Percentiles rank a stretch among this genome's conserved stretches.
phyloP scores from a whole-genome alignment of 2,329 filamentous ascomycete species.

The Fusarium dlaminii region DNA sequence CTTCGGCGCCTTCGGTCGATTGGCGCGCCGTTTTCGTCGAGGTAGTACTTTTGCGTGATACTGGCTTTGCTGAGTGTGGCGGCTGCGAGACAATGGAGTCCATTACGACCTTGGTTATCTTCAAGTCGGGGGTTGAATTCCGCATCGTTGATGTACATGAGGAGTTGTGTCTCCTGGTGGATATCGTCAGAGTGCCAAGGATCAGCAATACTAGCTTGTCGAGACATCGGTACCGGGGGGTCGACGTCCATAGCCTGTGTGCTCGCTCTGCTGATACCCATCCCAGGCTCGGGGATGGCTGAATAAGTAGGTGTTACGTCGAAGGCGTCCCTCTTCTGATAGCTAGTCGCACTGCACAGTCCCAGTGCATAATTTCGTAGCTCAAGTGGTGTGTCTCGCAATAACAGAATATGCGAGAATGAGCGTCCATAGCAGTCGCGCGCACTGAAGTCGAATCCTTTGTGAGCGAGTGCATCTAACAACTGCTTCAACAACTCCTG shows the following conservation, averaged over 20 bases:
- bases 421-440: slow-evolving; percentile 63
- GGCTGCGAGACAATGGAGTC: slow-evolving; percentile 66
- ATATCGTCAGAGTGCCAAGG: slow-evolving; percentile 15
- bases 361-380: slow-evolving; percentile 43
- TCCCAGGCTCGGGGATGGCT: background rate
- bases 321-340: slow-evolving; percentile 61
- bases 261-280: slow-evolving; percentile 7
- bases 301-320: slow-evolving; percentile 42
- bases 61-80: slow-evolving; percentile 56
- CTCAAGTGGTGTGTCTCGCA: slow-evolving; percentile 43
- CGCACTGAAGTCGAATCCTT: slow-evolving; percentile 46
- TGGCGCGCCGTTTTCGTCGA: slow-evolving; percentile 27
- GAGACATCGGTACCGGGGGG: slow-evolving; percentile 23
- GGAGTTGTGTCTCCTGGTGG: slow-evolving; percentile 29
- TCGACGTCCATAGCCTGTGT: slow-evolving; percentile 37
- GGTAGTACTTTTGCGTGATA: slow-evolving; percentile 47
- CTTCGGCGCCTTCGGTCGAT: slow-evolving; percentile 4
- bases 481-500: slow-evolving; percentile 42
- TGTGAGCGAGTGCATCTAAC: slow-evolving; percentile 24
- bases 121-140: slow-evolving; percentile 33
- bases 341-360: slow-evolving; percentile 44
- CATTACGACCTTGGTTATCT: slow-evolving; percentile 60
- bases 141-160: slow-evolving; percentile 36
- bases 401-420: slow-evolving; percentile 58
- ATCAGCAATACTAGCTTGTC: background rate